Percentiles rank a stretch among this genome's conserved stretches.
Conservation (phyloP, 331 rosid species). For the Acacia pycnantha region DNA sequence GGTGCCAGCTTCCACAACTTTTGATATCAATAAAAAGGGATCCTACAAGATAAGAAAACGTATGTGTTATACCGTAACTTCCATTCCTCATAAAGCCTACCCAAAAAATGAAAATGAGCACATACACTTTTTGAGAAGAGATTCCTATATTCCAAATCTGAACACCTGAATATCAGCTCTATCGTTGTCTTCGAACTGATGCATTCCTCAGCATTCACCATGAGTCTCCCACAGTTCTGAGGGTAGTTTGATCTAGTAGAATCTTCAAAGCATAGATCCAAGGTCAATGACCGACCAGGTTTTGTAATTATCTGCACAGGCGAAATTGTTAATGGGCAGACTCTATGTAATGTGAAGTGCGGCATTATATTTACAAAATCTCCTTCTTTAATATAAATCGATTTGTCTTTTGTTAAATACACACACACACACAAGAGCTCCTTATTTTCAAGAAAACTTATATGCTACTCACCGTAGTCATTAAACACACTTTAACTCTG, state of each 20-base stretch:
- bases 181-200: constrained; percentile 73
- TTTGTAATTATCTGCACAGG: constrained; percentile 79
- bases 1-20: constrained; percentile 65
- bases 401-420: neutral
- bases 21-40: constrained; percentile 84
- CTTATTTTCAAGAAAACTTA: constrained; percentile 13
- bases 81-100: constrained; percentile 21
- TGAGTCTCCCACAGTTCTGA: constrained; percentile 62
- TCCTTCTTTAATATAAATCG: neutral
- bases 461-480: constrained; percentile 11
- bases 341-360: constrained; percentile 13
- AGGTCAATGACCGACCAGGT: constrained; percentile 58
- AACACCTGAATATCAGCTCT: constrained; percentile 78
- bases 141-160: constrained; percentile 89
- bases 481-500: constrained; percentile 11
- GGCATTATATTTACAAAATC: constrained; percentile 16
- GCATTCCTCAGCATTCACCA: constrained; percentile 82
- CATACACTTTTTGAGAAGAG: constrained; percentile 95
- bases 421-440: neutral
- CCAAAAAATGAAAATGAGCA: constrained; percentile 25
- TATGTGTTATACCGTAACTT: constrained; percentile 10
- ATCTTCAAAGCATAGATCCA: constrained; percentile 71
- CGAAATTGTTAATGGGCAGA: constrained; percentile 29
- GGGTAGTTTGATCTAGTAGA: constrained; percentile 48
- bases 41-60: constrained; percentile 58